Conservation (phyloP, 108 stramenopile genomes). For the Craspedostauros australis region DNA sequence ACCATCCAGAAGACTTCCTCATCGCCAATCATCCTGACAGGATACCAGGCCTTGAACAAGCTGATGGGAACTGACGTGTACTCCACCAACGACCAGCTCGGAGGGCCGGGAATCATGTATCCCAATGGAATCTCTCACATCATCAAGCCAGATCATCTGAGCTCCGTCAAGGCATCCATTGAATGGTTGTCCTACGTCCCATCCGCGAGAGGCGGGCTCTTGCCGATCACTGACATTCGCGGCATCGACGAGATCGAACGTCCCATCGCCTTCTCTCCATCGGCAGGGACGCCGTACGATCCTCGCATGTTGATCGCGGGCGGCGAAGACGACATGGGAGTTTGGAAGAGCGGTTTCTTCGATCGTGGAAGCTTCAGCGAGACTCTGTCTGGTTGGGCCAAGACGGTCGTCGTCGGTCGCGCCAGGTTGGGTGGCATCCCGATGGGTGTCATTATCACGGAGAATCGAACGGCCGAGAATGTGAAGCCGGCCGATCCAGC, state of each 20-base stretch:
- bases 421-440: slow-evolving; percentile 98
- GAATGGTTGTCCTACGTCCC: slow-evolving; percentile 97
- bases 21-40: slow-evolving; percentile 97
- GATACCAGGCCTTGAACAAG: slow-evolving; percentile 98
- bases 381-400: slow-evolving; percentile 96
- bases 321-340: slow-evolving; percentile 61
- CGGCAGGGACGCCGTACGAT: slow-evolving; percentile 86
- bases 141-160: slow-evolving; percentile 86
- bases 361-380: slow-evolving; percentile 96
- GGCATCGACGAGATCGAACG: slow-evolving; percentile 93
- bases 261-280: slow-evolving; percentile 69
- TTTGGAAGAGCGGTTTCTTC: slow-evolving; percentile 94
- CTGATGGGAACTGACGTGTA: slow-evolving; percentile 98
- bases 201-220: slow-evolving; percentile 55
- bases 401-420: slow-evolving; percentile 95
- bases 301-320: slow-evolving; percentile 88
- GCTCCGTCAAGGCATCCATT: slow-evolving; percentile 80
- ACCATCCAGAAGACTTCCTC: slow-evolving; percentile 93
- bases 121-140: slow-evolving; percentile 96
- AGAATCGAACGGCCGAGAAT: slow-evolving; percentile 91
- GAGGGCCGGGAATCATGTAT: slow-evolving; percentile 96
- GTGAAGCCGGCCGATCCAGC: slow-evolving; percentile 98
- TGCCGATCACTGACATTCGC: slow-evolving; percentile 84
- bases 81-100: slow-evolving; percentile 98
- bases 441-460: slow-evolving; percentile 95